A percentile compares a stretch with the other conserved stretches of the same genome.
These are phyloP conservation scores for Clarireedia homoeocarpa DNA, from an alignment of 2,329 filamentous ascomycete species.

Conservation along the genomic window DNA sequence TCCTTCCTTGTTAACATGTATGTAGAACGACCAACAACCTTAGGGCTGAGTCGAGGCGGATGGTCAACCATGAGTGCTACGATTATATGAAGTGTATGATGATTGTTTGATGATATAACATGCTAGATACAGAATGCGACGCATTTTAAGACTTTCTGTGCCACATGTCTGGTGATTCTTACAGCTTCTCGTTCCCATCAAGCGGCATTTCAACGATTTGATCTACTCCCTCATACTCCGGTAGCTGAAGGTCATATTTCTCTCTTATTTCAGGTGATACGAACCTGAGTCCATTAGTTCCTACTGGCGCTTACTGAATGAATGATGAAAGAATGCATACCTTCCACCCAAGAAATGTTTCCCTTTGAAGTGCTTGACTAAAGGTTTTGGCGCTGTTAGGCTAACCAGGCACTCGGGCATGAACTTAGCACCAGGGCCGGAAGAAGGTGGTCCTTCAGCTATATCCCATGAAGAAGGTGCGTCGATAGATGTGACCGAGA, in stretches of 20 bases:
- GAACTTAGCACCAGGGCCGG: conserved; percentile 72
- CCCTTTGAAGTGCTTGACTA: conserved; percentile 76
- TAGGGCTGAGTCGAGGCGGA: not conserved
- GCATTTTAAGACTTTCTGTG: no score
- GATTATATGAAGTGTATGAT: not conserved
- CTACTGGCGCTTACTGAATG: not conserved
- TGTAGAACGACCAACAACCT: not conserved
- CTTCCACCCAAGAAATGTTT: conserved; percentile 88
- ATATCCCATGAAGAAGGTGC: conserved; percentile 95
- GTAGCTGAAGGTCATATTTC: conserved; percentile 81
- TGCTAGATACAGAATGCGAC: conserved; percentile 35
- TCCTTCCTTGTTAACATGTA: not conserved
- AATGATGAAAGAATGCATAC: conserved; percentile 33
- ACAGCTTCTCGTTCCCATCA: conserved; percentile 36
- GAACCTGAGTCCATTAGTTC: conserved; percentile 48
- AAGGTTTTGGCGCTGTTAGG: conserved; percentile 86
- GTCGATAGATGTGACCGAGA: conserved; percentile 84
- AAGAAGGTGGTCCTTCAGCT: conserved; percentile 69
- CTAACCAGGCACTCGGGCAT: conserved; percentile 76
- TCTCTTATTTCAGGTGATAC: conserved; percentile 68
- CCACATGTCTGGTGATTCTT: no score
- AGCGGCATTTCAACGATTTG: conserved; percentile 72
- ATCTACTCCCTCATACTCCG: conserved; percentile 76
- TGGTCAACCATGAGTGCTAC: not conserved
- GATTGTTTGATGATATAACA: not conserved